A percentile compares a stretch with the other conserved stretches of the same genome.
Evolutionary conservation across 2,329 filamentous ascomycete genomes (phyloP).

Genomic region (Verticillium nonalfalfae): DNA sequence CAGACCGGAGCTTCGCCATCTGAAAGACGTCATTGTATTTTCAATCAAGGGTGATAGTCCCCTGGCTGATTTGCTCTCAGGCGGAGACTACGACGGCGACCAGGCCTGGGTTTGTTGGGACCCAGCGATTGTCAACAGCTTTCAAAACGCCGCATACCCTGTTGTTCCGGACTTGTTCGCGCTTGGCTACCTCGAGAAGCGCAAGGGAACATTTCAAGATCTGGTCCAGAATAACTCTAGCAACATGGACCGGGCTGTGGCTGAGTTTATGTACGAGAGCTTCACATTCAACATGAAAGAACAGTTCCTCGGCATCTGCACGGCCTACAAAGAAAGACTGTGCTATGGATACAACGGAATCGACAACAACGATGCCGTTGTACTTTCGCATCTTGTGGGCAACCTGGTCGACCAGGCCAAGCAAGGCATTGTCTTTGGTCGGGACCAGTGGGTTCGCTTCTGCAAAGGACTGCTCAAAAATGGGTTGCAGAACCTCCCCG

Average conservation of each 20-base stretch:
- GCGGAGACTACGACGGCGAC: constrained; percentile 79
- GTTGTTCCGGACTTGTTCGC: constrained; percentile 34
- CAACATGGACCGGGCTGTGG: constrained; percentile 18
- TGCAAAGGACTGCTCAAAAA: constrained; percentile 16
- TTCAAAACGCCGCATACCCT: constrained; percentile 52
- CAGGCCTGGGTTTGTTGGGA: constrained; percentile 77
- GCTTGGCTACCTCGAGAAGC: constrained; percentile 42
- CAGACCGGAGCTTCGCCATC: constrained; percentile 51
- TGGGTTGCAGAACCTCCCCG: constrained; percentile 11
- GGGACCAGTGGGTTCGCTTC: constrained; percentile 32
- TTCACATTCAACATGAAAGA: constrained; percentile 53
- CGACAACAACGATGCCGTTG: constrained; percentile 31
- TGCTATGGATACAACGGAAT: constrained; percentile 54
- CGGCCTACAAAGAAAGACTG: constrained; percentile 55
- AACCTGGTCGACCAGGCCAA: constrained; percentile 53
- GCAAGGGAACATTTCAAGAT: constrained; percentile 37
- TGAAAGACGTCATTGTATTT: constrained; percentile 80
- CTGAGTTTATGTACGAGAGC: constrained; percentile 42
- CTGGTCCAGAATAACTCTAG: constrained; percentile 20
- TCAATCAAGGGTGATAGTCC: constrained; percentile 53
- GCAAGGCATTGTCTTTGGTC: constrained; percentile 44
- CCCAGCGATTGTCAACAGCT: constrained; percentile 55
- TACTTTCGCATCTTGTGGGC: constrained; percentile 45
- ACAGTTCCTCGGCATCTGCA: constrained; percentile 57
- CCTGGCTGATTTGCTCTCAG: constrained; percentile 65